A percentile compares a stretch with the other conserved stretches of the same genome.
Evolutionary conservation across 1,284 basidiomycete species (phyloP).

Genomic region (Somion occarium): DNA sequence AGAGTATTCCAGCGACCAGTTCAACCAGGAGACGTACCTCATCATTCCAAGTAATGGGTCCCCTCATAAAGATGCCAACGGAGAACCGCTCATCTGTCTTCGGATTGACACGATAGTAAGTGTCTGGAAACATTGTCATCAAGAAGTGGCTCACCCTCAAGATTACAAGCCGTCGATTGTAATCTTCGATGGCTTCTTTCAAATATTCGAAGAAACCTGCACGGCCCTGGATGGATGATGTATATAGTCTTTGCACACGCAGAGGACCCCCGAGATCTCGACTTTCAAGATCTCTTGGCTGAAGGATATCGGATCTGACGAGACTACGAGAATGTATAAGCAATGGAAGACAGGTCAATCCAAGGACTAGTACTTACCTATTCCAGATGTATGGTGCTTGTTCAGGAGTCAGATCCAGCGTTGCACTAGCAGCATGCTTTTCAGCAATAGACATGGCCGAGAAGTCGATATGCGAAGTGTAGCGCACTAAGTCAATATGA

Average conservation of each 20-base stretch:
- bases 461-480: constrained; percentile 47
- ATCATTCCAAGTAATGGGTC: constrained; percentile 56
- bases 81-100: constrained; percentile 61
- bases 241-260: constrained; percentile 56
- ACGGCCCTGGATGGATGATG: constrained; percentile 46
- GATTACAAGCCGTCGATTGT: constrained; percentile 52
- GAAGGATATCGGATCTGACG: constrained; percentile 53
- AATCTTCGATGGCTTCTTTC: constrained; percentile 47
- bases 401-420: constrained; percentile 33
- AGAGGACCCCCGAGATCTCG: constrained; percentile 46
- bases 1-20: not conserved
- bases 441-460: constrained; percentile 46
- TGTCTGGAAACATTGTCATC: not conserved
- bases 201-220: constrained; percentile 59
- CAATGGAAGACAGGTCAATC: not conserved
- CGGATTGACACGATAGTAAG: too few species aligned
- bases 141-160: constrained; percentile 40
- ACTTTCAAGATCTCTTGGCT: constrained; percentile 42
- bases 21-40: constrained; percentile 28
- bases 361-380: constrained; percentile 13
- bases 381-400: constrained; percentile 54
- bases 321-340: constrained; percentile 30
- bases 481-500: constrained; percentile 38
- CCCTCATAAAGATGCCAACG: constrained; percentile 57
- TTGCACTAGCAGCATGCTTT: constrained; percentile 44